These are phyloP conservation scores for Clathrospora elynae DNA, from an alignment of 2,329 filamentous ascomycete genomes.

Conservation along the genomic window DNA sequence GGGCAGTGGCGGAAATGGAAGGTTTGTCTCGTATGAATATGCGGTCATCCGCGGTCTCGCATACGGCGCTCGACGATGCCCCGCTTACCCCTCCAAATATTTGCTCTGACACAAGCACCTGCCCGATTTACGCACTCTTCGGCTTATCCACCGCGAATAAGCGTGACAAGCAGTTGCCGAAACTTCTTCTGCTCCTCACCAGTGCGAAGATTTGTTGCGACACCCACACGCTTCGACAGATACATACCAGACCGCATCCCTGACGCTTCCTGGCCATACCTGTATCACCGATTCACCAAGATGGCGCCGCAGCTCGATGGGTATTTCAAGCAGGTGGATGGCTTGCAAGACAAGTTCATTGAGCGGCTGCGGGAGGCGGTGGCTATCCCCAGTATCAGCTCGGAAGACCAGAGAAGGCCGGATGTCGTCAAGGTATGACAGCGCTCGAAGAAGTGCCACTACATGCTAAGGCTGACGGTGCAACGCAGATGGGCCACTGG, in stretches of 20 bases:
- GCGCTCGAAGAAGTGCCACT: conserved; percentile 54
- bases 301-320: conserved; percentile 95
- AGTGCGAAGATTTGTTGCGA: conserved; percentile 10
- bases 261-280: conserved; percentile 52
- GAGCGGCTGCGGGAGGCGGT: conserved; percentile 89
- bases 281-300: conserved; percentile 52
- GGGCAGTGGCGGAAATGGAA: no score
- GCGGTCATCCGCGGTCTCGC: no score
- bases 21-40: no score
- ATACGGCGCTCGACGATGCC: no score
- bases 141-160: conserved; percentile 41
- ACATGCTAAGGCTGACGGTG: conserved; percentile 1
- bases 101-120: conserved; percentile 21
- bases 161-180: conserved; percentile 26
- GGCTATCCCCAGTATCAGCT: conserved; percentile 93
- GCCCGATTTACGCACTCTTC: no score
- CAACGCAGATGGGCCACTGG: conserved; percentile 79
- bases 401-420: conserved; percentile 82
- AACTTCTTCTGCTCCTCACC: conserved; percentile 16
- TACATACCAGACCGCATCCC: conserved; percentile 27
- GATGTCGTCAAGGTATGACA: conserved; percentile 77
- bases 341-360: conserved; percentile 79
- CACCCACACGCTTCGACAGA: conserved; percentile 18
- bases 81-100: conserved; percentile 29
- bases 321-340: conserved; percentile 92